Conservation (phyloP, 176 grass and related monocot species). For the Aechmea fasciata region DNA sequence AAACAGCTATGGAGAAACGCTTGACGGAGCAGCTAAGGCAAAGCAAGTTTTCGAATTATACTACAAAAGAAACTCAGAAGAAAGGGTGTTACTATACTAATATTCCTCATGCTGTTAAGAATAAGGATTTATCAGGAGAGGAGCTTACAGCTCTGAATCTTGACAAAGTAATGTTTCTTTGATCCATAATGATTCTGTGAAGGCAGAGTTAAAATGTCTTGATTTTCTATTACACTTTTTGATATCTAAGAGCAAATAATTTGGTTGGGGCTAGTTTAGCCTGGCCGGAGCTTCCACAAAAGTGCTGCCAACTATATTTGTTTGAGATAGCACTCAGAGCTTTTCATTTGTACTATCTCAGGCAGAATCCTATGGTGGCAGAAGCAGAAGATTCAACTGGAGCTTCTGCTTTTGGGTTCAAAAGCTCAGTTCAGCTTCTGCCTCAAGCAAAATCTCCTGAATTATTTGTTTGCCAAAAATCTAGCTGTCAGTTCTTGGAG, state of each 20-base stretch:
- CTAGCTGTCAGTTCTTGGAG: no score
- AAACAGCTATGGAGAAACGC: conserved; percentile 52
- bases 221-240: background rate
- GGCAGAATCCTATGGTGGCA: no score
- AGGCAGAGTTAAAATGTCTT: background rate
- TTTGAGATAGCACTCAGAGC: no score
- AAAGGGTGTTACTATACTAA: conserved; percentile 76
- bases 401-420: no score
- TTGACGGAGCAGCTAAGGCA: conserved; percentile 66
- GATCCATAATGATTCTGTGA: background rate
- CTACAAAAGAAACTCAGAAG: conserved; percentile 24
- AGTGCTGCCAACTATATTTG: no score
- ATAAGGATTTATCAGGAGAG: conserved; percentile 43
- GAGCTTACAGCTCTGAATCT: conserved; percentile 78
- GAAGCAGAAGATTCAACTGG: no score
- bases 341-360: no score
- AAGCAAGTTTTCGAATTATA: conserved; percentile 41
- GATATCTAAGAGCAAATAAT: background rate
- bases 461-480: no score
- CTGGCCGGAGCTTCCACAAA: no score
- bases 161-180: conserved; percentile 71
- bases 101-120: conserved; percentile 69
- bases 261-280: background rate
- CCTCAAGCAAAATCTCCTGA: no score
- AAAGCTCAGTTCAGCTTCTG: no score